Evolutionary conservation across 352 stramenopile species (phyloP), one percentile per base, ranked within the genome.

Genomic region (Globisporangium cederbergense): DNA sequence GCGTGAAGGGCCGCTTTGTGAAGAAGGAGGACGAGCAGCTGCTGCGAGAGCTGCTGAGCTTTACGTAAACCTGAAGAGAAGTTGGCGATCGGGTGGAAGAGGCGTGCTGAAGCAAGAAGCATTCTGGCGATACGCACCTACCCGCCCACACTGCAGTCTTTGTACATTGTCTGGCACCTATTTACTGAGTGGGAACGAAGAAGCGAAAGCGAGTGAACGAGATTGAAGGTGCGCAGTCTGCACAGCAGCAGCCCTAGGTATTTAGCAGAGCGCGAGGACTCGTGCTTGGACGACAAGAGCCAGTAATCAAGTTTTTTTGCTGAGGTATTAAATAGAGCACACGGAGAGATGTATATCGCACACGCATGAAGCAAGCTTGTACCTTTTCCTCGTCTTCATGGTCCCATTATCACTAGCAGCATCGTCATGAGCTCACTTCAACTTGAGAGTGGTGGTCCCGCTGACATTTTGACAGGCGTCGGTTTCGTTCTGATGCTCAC

Each of bases 21-120:
- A 99, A 98, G 67, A 99, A 99, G 65, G 96, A 99, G 75, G 97
- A 99, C 70, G 90, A 97, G 68, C 83, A 97, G 60, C 63, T 97
- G 58, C 69, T 97, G 70, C 84, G 89, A 11, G 84, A 93, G 67
- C 64, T 93, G 63, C 71, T 93, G 45, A 93, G 84, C 60, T 91
- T 93, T 66, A 93, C 84, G n/a, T 93, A 91, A 72, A 55, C 32
- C 7, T 46, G 32, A n/a, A 32, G 52, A 58, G n/a, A 46, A 18
- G 14, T 6, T 58, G 52, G 32, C 32, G 52, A 46, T 43, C 9
- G n/a, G 46, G 46, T 50, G n/a, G 43, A 22, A n/a, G 4, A n/a
- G 3, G 40, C 40, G 40, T 46, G 40, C 40, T 46, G 40, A 46
- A 46, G 40, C 40, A n/a, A n/a, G 40, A 18, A 46, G 40, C 40